Evolutionary conservation across 768 basidiomycete genomes (phyloP), one percentile per base, ranked within the genome.

Genomic region (Ramaria rubella): DNA sequence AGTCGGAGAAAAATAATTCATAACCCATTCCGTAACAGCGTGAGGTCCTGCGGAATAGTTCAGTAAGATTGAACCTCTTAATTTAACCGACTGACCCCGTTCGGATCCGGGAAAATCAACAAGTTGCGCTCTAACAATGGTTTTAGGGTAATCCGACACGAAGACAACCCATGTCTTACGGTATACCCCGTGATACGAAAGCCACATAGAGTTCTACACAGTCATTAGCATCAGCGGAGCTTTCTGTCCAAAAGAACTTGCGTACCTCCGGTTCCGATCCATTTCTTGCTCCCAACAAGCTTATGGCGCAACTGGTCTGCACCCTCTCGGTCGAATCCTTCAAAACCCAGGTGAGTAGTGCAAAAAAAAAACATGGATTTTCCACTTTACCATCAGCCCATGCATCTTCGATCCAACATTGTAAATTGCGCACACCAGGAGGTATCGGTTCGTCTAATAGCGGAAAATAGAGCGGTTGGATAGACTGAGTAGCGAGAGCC

Each of bases 191-290:
- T 62, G 70, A 87, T 1, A 79, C 79, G 65, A 93, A 89, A 30
- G 91, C 90, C 11, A 85, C 81, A 68, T 83, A 87, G 34, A 94
- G 65, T 62, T 92, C 88, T 89, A 62, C 34, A n/a, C 2, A 31
- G 34, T 29, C 38, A 44, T 42, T 17, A 55, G 42, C 12, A 42
- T 21, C 45, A 59, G 62, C 45, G 9, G 34, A 26, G 29, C 19
- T 5, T 26, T 8, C n/a, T 6, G 38, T 52, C n/a, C 26, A 23
- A 50, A 29, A n/a, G 19, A 15, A 44, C 23, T 14, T 40, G 59
- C 63, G 55, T 61, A 87, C 90, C 90, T 67, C 79, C 79, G 9
- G 90, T 87, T 17, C 93, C 93, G 45, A 95, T 85, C 83, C 82
- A 89, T 67, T 87, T 89, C 7, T 64, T 73, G 2, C 83, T 86